Conservation (phyloP, 73 alveolate genomes). For the Tetrahymena thermophila region DNA sequence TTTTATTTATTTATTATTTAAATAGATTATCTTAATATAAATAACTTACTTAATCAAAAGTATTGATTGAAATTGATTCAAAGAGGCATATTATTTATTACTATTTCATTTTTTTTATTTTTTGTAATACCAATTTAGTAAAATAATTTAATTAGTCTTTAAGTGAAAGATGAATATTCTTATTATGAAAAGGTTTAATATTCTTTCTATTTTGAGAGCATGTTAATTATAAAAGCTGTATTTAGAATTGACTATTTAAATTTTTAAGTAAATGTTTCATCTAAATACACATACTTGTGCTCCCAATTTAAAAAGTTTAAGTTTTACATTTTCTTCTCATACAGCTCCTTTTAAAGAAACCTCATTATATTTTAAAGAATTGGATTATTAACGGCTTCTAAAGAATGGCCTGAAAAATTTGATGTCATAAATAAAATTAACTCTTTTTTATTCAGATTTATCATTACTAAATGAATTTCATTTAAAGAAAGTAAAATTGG, state of each 20-base stretch:
- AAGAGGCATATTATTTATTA: neutral
- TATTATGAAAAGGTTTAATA: neutral
- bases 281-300: neutral
- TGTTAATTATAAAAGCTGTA: neutral
- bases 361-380: neutral
- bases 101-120: neutral
- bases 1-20: too few relatives aligned
- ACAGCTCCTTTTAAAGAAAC: neutral
- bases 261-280: neutral
- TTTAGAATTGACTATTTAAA: neutral
- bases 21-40: too few relatives aligned
- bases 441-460: neutral
- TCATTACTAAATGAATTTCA: neutral
- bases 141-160: neutral
- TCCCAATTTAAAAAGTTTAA: neutral
- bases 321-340: neutral
- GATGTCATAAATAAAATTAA: neutral
- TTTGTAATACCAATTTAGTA: neutral
- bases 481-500: neutral
- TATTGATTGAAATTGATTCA: neutral
- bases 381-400: neutral
- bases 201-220: neutral
- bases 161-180: neutral
- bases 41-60: too few relatives aligned
- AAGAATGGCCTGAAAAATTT: neutral